Conservation (phyloP, 768 basidiomycete genomes). For the Megacollybia marginata region DNA sequence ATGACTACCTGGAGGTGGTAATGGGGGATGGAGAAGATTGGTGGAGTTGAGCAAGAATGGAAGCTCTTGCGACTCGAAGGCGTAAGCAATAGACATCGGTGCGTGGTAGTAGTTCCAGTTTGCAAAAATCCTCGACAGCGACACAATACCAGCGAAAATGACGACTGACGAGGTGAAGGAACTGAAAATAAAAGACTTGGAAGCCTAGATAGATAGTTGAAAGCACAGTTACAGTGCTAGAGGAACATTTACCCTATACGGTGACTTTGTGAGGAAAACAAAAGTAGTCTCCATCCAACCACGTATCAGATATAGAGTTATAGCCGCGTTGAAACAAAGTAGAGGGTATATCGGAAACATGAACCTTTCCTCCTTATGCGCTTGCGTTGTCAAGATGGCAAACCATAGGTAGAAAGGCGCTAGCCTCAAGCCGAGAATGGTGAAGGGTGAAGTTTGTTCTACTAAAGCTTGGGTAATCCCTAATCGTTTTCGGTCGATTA, state of each 20-base stretch:
- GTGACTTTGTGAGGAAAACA: conserved; percentile 71
- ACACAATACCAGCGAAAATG: conserved; percentile 58
- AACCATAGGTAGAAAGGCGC: conserved; percentile 91
- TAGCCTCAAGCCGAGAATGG: conserved; percentile 68
- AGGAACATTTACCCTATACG: conserved; percentile 60
- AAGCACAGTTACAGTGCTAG: not conserved
- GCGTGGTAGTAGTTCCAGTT: conserved; percentile 88
- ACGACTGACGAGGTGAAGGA: conserved; percentile 68
- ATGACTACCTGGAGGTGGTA: conserved; percentile 18
- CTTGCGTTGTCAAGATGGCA: conserved; percentile 67
- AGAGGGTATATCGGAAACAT: conserved; percentile 93
- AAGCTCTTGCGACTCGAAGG: conserved; percentile 72
- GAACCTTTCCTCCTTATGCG: conserved; percentile 99
- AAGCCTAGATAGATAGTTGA: conserved; percentile 46
- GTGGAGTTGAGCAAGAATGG: conserved; percentile 74
- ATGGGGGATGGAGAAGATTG: conserved; percentile 47
- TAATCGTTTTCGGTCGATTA: conserved; percentile 71
- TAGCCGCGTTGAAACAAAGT: conserved; percentile 90
- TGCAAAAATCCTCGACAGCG: conserved; percentile 73
- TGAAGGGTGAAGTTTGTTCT: conserved; percentile 74
- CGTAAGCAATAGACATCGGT: conserved; percentile 63
- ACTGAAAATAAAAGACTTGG: conserved; percentile 67
- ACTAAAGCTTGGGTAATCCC: conserved; percentile 41
- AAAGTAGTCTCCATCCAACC: conserved; percentile 82
- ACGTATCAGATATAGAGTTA: conserved; percentile 76